phyloP scores from a whole-genome alignment of 129 eudicot genomes.

The Centella asiatica region DNA sequence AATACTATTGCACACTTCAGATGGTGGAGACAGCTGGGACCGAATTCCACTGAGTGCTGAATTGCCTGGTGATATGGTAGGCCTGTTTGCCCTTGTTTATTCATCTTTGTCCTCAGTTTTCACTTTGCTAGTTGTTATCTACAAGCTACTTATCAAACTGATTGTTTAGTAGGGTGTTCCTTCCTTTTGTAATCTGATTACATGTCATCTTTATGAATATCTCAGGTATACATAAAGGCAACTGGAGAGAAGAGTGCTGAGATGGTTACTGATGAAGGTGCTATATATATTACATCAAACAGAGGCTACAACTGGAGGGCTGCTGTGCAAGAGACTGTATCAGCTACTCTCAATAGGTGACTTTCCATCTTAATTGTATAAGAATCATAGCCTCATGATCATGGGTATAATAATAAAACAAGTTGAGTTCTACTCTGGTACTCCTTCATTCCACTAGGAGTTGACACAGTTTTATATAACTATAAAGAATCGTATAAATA shows the following conservation, averaged over 20 bases:
- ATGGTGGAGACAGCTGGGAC: constrained; percentile 91
- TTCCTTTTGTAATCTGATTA: too few species aligned
- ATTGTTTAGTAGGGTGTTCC: too few species aligned
- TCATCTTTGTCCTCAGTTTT: background rate
- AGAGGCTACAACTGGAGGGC: constrained; percentile 99
- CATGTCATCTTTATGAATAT: background rate
- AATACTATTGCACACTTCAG: constrained; percentile 77
- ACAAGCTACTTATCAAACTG: background rate
- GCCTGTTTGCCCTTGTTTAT: background rate
- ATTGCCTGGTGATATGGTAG: constrained; percentile 98
- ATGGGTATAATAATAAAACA: too few species aligned
- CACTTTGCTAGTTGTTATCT: background rate
- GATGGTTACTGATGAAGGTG: constrained; percentile 99
- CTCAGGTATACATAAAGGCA: constrained; percentile 86
- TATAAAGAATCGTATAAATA: too few species aligned
- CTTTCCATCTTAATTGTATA: constrained; percentile 5
- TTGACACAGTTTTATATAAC: too few species aligned
- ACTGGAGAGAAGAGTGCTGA: constrained; percentile 92
- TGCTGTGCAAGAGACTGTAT: constrained; percentile 98
- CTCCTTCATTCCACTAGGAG: too few species aligned
- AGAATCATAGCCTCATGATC: background rate
- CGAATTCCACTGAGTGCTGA: constrained; percentile 91
- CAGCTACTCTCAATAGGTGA: constrained; percentile 98
- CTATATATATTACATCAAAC: constrained; percentile 85
- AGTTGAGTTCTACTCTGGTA: too few species aligned